Base-by-base conservation (phyloP, 352 stramenopile genomes). In the Aphanomyces astaci region DNA sequence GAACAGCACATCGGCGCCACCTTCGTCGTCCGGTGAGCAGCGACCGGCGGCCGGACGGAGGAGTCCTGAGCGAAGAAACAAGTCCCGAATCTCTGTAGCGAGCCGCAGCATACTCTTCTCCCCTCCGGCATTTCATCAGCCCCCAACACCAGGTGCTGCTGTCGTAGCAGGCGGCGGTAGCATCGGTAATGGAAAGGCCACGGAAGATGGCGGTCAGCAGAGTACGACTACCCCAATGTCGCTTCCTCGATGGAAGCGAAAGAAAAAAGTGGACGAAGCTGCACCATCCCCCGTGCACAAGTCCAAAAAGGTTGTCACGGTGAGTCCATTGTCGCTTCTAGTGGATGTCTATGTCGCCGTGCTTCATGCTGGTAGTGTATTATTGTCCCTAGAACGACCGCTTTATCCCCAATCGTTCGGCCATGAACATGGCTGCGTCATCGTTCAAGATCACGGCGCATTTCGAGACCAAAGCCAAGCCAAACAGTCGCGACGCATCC, bases 361-460 rank as follows among this genome's bases (percentile, higher is more conserved):
- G 1, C 17, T 33, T 57, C 3, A 36, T 36, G 25, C 13, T 25
- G 7, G 13, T 7, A n/a, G n/a, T n/a, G n/a, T n/a, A n/a, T n/a
- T n/a, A n/a, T n/a, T 27, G 54, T 48, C 28, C n/a, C 54, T 68
- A 71, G 64, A 71, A 57, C 31, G 86, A 94, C 68, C 80, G 86
- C 40, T 94, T 92, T 73, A 94, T 94, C 60, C 86, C 86, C 30
- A 94, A 89, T 68, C 83, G 86, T 1, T 89, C 84, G 55, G 86
- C 86, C 33, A 94, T 92, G 86, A 91, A 92, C 76, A 78, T 94
- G 72, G 84, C 92, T 64, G 63, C 68, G 57, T 39, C 60, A 76
- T 71, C 10, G 63, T 66, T 0, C 68, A 73, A 55, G 32, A 55
- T 27, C 70, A 69, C 59, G 63, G 67, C 49, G 27, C 72, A 31